Conservation (phyloP, 257 asterid genomes). For the Phtheirospermum japonicum region DNA sequence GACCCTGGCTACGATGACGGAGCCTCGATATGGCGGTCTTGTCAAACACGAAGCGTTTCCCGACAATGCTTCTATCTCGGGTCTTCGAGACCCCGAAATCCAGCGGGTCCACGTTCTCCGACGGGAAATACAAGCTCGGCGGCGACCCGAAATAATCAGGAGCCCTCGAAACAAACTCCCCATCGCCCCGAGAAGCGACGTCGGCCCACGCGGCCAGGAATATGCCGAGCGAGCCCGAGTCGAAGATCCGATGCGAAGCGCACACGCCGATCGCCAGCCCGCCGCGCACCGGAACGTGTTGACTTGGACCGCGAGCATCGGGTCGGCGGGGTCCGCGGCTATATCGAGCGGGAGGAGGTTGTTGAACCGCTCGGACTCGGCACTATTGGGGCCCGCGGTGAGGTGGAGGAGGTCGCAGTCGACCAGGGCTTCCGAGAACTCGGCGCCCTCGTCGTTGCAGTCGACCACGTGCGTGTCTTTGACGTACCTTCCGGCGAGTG, state of each 20-base stretch:
- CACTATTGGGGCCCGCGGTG: too few species aligned
- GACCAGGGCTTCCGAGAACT: neutral
- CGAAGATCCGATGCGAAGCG: too few species aligned
- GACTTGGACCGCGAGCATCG: constrained; percentile 10
- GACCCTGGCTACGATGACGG: neutral
- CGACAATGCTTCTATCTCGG: neutral
- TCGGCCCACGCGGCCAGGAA: constrained; percentile 14
- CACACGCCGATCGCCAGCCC: too few species aligned
- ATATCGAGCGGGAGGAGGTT: constrained; percentile 8
- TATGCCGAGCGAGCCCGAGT: constrained; percentile 16
- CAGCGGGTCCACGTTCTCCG: neutral
- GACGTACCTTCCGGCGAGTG: too few species aligned
- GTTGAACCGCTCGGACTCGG: neutral
- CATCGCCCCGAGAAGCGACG: neutral
- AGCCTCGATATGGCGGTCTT: constrained; percentile 7
- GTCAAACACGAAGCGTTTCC: constrained; percentile 15
- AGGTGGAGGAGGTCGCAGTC: constrained; percentile 4
- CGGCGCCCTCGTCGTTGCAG: constrained; percentile 21
- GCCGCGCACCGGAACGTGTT: constrained; percentile 21
- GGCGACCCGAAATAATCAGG: constrained; percentile 18
- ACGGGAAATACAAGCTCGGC: constrained; percentile 3
- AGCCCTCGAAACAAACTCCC: neutral
- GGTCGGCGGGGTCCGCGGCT: constrained; percentile 1
- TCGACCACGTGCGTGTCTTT: neutral
- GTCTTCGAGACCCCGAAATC: neutral